Base-by-base conservation (phyloP, 2,329 filamentous ascomycete genomes). In the Macrophomina tecta region DNA sequence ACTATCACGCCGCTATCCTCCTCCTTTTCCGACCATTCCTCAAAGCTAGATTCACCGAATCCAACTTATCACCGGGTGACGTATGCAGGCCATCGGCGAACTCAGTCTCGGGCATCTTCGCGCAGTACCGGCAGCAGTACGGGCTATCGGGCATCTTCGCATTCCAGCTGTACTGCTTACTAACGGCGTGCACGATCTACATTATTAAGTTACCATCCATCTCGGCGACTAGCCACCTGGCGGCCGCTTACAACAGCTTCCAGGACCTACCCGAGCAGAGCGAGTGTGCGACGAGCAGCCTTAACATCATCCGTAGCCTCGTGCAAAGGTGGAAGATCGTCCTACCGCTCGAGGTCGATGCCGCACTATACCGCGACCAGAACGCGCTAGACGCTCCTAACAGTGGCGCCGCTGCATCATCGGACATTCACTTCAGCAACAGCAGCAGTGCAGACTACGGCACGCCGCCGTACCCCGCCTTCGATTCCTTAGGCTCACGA, bases 161-260 rank as follows among this genome's bases (percentile, higher is more conserved):
- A 30, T 71, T 71, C 64, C 70, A 71, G 48, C 48, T 71, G 32
- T 69, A 71, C 51, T 71, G 70, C 53, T 64, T 71, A 7, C 66
- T 70, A 14, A 69, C 70, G 3, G 65, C 69, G 34, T 68, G 68
- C 64, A 71, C 70, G 9, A 70, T 71, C 32, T 69, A 71, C 65
- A 69, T 71, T 40, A 69, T 71, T 65, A 72, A 70, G 56, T 18
- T 70, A 3, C 67, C 71, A 4, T 64, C 72, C 16, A 69, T 71
- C 38, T 68, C 70, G 7, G 60, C 69, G 23, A 69, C 69, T 80
- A 89, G 87, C 75, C 92, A 69, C 63, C 63, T 73, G 14, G 69
- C 66, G 16, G 65, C 60, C n/a, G 71, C 71, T 14, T 71, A 69
- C 62, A 65, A 73, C 36, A 55, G 48, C 56, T 71, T 73, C 55